Evolutionary conservation across 345 rosid species (phyloP).

Genomic region (Populus nigra): DNA sequence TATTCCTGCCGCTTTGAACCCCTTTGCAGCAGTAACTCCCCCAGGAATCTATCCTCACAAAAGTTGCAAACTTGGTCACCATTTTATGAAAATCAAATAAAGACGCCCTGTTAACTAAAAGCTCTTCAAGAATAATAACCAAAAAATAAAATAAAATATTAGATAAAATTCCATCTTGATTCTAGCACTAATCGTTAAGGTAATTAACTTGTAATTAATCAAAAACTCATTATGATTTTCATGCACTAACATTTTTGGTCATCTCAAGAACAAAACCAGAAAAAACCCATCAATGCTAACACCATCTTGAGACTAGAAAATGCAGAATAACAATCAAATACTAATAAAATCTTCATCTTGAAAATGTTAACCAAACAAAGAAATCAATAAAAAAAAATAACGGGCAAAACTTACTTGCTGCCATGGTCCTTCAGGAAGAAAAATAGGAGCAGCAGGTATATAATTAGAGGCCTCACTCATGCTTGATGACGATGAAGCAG

Average conservation of each 20-base stretch:
- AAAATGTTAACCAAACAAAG: neutral
- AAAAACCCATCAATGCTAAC: neutral
- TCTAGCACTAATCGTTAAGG: neutral
- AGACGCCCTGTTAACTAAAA: neutral
- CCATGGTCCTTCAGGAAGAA: constrained; percentile 82
- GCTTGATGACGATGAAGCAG: constrained; percentile 15
- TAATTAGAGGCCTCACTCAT: constrained; percentile 48
- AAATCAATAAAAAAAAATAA: neutral
- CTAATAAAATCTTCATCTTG: no score
- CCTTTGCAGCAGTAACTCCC: constrained; percentile 91
- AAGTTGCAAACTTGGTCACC: neutral
- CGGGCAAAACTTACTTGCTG: constrained; percentile 46
- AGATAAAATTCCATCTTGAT: neutral
- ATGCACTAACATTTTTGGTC: neutral
- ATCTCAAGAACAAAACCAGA: neutral
- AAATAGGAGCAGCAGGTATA: constrained; percentile 82
- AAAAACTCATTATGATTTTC: neutral
- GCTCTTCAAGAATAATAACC: neutral
- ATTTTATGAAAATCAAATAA: neutral
- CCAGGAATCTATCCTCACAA: constrained; percentile 57
- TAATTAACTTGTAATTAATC: neutral
- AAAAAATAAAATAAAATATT: neutral
- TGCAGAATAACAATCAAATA: neutral
- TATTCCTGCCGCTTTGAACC: constrained; percentile 80
- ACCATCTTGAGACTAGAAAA: no score